Evolutionary conservation across 2,329 filamentous ascomycete species (phyloP), one percentile per base, ranked within the genome.

Genomic region (Microdochium nivale): DNA sequence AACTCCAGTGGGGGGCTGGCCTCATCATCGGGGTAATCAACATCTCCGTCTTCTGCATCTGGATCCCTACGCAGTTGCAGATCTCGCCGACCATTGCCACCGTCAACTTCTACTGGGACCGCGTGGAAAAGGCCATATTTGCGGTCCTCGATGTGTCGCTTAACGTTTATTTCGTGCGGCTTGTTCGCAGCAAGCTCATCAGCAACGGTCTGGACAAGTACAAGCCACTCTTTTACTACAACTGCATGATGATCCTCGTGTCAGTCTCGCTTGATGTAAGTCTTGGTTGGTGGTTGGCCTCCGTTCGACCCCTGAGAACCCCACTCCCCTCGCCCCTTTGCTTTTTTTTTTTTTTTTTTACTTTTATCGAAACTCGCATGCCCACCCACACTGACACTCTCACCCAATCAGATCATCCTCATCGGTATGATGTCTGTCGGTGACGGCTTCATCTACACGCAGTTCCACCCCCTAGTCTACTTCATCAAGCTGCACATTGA

Each of bases 401-500:
- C 27, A 33, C 16, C 33, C 14, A 11, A 16, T 8, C 30, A 53
- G 52, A 16, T 53, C 19, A 46, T 56, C 10, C 30, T 70, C 25
- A 70, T 71, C 24, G 67, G 61, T 13, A 66, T 67, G 25, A 71
- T 70, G 67, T 67, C 62, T 2, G 65, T 70, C 32, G 65, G 67
- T 0, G 69, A 70, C 52, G 65, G 62, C 10, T 67, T 70, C 33
- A 66, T 71, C 64, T 74, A 72, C 57, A 66, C 70, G 24, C 70
- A 72, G 55, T 71, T 74, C 58, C 69, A 72, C 50, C 70, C 71
- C 0, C 61, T 73, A 4, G 70, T 69, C 8, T 74, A 72, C 58
- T 60, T 70, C 13, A 67, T 72, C 49, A 74, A 73, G 53, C 63
- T 74, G 30, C 69, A 73, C 57, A 73, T 74, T 55, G 71, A 74